Conservation (phyloP, 768 basidiomycete species). For the Udeniomyces megalosporus region DNA sequence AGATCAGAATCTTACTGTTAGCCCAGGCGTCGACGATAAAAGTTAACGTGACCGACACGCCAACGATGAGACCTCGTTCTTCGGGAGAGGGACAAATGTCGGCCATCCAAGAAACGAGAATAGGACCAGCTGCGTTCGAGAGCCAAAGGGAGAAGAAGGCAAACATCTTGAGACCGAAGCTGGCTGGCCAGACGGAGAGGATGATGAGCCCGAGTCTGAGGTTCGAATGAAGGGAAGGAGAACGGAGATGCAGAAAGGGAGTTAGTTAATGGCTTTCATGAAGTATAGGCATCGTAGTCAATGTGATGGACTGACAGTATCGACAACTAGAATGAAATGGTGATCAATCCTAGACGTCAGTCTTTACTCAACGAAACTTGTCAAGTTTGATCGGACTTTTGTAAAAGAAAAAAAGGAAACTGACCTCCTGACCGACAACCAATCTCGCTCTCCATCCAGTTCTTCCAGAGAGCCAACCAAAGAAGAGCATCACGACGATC, state of each 20-base stretch:
- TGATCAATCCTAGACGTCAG: too few relatives aligned
- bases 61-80: constrained; percentile 18
- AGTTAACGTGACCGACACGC: constrained; percentile 15
- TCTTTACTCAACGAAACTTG: background rate
- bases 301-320: too few relatives aligned
- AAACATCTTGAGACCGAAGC: constrained; percentile 19
- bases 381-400: too few relatives aligned
- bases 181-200: constrained; percentile 15
- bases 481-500: constrained; percentile 20
- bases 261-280: too few relatives aligned
- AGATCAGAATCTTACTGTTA: constrained; percentile 2
- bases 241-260: background rate
- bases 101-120: constrained; percentile 21
- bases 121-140: constrained; percentile 19
- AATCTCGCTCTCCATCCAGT: constrained; percentile 16
- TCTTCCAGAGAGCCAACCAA: constrained; percentile 16
- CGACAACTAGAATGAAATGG: too few relatives aligned
- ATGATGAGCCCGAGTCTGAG: background rate
- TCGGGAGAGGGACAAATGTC: constrained; percentile 16
- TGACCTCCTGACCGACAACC: constrained; percentile 18
- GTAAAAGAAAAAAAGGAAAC: background rate
- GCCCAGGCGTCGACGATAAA: background rate
- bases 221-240: too few relatives aligned
- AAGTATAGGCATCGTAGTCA: too few relatives aligned
- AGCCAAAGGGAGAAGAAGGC: constrained; percentile 20